A percentile compares a stretch with the other conserved stretches of the same genome.
Conservation (phyloP, 805 yeast species). For the Lachancea cidri region DNA sequence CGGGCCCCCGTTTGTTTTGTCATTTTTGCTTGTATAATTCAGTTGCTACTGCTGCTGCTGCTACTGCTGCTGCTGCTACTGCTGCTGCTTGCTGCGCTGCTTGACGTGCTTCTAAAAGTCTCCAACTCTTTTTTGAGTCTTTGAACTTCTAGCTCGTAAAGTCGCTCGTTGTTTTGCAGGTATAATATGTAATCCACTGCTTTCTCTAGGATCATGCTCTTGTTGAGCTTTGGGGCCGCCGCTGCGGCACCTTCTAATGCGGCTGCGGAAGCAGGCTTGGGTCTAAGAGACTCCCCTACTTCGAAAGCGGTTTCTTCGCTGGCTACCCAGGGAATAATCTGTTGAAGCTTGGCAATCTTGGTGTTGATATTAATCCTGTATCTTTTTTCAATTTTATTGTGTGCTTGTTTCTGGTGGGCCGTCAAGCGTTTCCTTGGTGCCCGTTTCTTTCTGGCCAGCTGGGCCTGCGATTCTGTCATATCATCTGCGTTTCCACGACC, state of each 20-base stretch:
- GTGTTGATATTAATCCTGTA: constrained; percentile 69
- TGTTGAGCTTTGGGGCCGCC: constrained; percentile 45
- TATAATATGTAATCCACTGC: constrained; percentile 57
- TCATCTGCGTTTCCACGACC: no score
- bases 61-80: background rate
- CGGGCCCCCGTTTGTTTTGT: no score
- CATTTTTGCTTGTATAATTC: no score
- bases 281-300: constrained; percentile 20
- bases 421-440: constrained; percentile 53
- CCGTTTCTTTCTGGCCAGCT: constrained; percentile 37
- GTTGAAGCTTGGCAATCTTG: constrained; percentile 62
- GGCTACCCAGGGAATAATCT: constrained; percentile 63
- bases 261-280: constrained; percentile 2
- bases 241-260: constrained; percentile 7
- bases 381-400: constrained; percentile 66
- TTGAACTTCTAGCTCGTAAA: constrained; percentile 29
- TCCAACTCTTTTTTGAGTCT: constrained; percentile 32
- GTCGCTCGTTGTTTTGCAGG: constrained; percentile 45
- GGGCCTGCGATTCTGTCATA: background rate
- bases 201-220: constrained; percentile 62
- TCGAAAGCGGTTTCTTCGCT: constrained; percentile 60
- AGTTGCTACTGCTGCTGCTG: no score
- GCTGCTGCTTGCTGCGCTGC: background rate
- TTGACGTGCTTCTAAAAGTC: constrained; percentile 13
- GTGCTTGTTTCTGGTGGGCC: constrained; percentile 61